A percentile compares a stretch with the other conserved stretches of the same genome.
Conservation (phyloP, 2,329 filamentous ascomycete genomes). For the Thelonectria blattea region DNA sequence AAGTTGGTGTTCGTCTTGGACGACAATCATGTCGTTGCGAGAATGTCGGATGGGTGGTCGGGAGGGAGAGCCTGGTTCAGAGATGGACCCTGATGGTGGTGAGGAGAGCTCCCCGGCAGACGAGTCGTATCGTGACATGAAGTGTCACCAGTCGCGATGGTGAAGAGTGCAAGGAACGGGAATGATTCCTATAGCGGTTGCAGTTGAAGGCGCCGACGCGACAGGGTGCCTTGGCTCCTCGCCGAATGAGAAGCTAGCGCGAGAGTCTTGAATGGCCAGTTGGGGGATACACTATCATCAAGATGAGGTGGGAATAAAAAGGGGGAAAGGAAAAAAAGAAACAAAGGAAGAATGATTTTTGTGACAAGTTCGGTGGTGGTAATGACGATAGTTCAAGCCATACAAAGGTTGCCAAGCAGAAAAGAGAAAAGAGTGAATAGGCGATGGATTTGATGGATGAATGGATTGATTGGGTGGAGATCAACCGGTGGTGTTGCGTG, state of each 20-base stretch:
- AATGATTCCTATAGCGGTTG: slow-evolving; percentile 6
- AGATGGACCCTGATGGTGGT: slow-evolving; percentile 56
- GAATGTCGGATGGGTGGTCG: slow-evolving; percentile 40
- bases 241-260: slow-evolving; percentile 12
- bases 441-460: neutral
- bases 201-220: slow-evolving; percentile 9
- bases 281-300: slow-evolving; percentile 6
- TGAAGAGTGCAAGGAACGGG: slow-evolving; percentile 24
- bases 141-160: slow-evolving; percentile 42
- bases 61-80: slow-evolving; percentile 55
- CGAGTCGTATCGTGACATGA: slow-evolving; percentile 52
- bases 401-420: neutral
- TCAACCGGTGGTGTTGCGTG: neutral
- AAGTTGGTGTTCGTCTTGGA: slow-evolving; percentile 38
- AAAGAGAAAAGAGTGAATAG: slow-evolving; percentile 3
- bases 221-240: slow-evolving; percentile 10
- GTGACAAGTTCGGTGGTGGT: neutral
- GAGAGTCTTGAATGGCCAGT: slow-evolving; percentile 4
- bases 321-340: neutral
- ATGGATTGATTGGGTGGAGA: slow-evolving; percentile 11
- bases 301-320: neutral
- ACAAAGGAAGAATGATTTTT: neutral
- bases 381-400: slow-evolving; percentile 11
- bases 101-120: slow-evolving; percentile 58
- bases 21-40: slow-evolving; percentile 53